These are phyloP conservation scores for Coccomyxa sp. DNA, from an alignment of 139 green algal genomes.

Conservation along the genomic window DNA sequence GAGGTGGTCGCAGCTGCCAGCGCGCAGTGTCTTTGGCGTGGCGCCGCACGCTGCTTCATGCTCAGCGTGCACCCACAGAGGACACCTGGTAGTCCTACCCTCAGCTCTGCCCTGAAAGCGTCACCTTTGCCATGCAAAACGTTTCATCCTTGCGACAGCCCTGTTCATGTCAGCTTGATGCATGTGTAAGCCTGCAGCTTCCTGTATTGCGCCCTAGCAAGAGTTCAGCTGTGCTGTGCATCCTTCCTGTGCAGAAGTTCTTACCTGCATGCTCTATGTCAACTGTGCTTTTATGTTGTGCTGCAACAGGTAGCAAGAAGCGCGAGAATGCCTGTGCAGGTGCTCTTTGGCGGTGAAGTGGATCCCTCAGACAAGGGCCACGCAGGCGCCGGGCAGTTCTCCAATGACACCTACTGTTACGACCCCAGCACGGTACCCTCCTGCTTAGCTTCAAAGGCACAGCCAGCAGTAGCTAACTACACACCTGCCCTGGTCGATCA, in stretches of 20 bases:
- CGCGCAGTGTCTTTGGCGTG: slow-evolving; percentile 40
- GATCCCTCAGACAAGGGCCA: slow-evolving; percentile 46
- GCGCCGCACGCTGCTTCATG: slow-evolving; percentile 23
- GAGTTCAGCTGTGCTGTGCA: not conserved
- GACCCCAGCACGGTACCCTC: slow-evolving; percentile 1
- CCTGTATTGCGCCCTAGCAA: not conserved
- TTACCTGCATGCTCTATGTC: not conserved
- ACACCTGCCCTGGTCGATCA: not conserved
- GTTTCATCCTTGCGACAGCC: not conserved
- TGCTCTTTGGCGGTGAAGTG: slow-evolving; percentile 55
- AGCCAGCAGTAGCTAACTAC: not conserved
- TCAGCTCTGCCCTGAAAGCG: not conserved
- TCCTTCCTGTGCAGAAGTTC: not conserved
- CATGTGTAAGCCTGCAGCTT: not conserved
- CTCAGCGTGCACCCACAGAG: slow-evolving; percentile 14
- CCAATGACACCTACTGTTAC: slow-evolving; percentile 12
- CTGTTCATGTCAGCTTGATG: not conserved
- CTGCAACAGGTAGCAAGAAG: not conserved
- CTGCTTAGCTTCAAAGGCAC: not conserved
- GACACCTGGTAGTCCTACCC: slow-evolving; percentile 3
- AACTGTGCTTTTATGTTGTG: not conserved
- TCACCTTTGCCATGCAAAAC: not conserved
- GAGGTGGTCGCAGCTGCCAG: slow-evolving; percentile 1
- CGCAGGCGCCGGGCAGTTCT: slow-evolving; percentile 39
- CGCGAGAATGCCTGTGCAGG: not conserved